Percentiles rank a stretch among this genome's conserved stretches.
These are phyloP conservation scores for Blastosporella zonata DNA, from an alignment of 1,284 basidiomycete species.

Conservation along the genomic window DNA sequence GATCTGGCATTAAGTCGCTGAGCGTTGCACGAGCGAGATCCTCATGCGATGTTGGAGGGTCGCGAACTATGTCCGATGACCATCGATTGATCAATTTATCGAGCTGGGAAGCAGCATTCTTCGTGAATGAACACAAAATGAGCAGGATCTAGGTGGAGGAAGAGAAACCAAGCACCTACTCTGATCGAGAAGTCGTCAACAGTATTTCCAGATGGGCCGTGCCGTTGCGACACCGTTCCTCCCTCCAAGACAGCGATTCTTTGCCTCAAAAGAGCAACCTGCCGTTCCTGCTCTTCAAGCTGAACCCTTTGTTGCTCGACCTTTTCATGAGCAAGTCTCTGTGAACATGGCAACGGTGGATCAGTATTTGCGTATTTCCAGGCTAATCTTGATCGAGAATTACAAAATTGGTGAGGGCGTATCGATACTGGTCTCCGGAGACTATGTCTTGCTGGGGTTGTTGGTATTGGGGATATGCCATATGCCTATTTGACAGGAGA, in stretches of 20 bases:
- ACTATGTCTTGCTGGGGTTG: constrained; percentile 48
- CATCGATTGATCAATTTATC: constrained; percentile 80
- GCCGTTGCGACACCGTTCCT: constrained; percentile 35
- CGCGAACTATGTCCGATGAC: constrained; percentile 69
- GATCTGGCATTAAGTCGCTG: constrained; percentile 51
- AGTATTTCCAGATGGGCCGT: constrained; percentile 52
- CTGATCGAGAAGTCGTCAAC: constrained; percentile 84
- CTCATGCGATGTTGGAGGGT: constrained; percentile 51
- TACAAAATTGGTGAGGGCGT: constrained; percentile 78
- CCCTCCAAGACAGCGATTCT: constrained; percentile 76
- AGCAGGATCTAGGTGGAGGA: not conserved
- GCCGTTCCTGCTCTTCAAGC: constrained; percentile 78
- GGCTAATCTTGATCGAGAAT: constrained; percentile 26
- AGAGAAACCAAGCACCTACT: constrained; percentile 38
- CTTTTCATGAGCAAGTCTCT: constrained; percentile 83
- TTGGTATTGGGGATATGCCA: constrained; percentile 28
- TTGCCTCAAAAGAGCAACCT: constrained; percentile 66
- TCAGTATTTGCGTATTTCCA: not conserved
- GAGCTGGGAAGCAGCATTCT: constrained; percentile 75
- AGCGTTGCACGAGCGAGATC: constrained; percentile 58
- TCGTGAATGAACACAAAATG: constrained; percentile 3
- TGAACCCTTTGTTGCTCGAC: constrained; percentile 77
- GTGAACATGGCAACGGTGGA: not conserved
- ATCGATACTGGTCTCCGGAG: constrained; percentile 71
- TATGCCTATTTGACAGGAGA: constrained; percentile 6